Evolutionary conservation across 1,139 yeast genomes (phyloP).

Genomic region (Candida tropicalis): DNA sequence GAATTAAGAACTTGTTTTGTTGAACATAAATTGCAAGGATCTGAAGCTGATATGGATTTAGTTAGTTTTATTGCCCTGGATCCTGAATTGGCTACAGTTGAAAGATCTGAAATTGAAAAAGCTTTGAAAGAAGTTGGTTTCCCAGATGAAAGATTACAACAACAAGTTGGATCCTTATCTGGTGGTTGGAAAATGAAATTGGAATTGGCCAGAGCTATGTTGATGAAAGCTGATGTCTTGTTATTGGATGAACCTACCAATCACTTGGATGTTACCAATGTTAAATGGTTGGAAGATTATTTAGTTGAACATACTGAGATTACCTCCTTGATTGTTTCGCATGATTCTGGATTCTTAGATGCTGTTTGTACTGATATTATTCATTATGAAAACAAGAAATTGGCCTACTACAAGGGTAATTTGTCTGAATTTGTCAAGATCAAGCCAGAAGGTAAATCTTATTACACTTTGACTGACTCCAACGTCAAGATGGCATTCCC

Average conservation of each 20-base stretch:
- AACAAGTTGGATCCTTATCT: conserved; percentile 90
- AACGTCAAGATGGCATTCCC: conserved; percentile 98
- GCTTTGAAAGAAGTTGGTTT: conserved; percentile 89
- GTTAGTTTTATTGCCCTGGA: conserved; percentile 90
- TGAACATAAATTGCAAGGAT: conserved; percentile 95
- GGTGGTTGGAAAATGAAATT: conserved; percentile 99
- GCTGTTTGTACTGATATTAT: conserved; percentile 95
- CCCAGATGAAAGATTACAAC: conserved; percentile 84
- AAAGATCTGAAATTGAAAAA: conserved; percentile 66
- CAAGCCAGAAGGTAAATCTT: conserved; percentile 95
- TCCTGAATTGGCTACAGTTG: conserved; percentile 69
- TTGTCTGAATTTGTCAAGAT: conserved; percentile 88
- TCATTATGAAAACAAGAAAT: conserved; percentile 93
- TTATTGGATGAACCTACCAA: conserved; percentile 97
- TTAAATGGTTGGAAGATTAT: conserved; percentile 91
- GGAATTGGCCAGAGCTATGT: conserved; percentile 97
- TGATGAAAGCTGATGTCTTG: conserved; percentile 94
- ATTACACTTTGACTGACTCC: conserved; percentile 92
- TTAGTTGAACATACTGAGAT: conserved; percentile 78
- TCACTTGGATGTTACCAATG: conserved; percentile 94
- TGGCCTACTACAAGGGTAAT: conserved; percentile 95
- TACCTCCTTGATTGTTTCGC: conserved; percentile 94
- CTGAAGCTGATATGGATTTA: conserved; percentile 88
- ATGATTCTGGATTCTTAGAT: conserved; percentile 96
- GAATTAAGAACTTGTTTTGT: conserved; percentile 93